Evolutionary conservation across 1,284 basidiomycete genomes (phyloP).

Genomic region (Apiotrichum gamsii): DNA sequence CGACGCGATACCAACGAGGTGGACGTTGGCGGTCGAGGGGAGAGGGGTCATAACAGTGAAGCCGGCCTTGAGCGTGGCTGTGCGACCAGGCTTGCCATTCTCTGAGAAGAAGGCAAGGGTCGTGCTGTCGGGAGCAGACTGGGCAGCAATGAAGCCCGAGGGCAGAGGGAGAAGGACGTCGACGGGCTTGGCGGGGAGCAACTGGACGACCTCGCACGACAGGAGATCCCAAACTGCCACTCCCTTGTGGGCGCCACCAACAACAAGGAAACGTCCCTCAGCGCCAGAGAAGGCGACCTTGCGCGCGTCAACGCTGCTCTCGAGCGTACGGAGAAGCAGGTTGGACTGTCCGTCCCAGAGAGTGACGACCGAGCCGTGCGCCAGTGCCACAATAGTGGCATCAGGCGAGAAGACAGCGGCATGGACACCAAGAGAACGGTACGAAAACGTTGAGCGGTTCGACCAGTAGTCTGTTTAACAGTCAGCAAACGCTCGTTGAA

Average conservation of each 20-base stretch:
- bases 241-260: conserved; percentile 53
- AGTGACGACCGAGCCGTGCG: conserved; percentile 62
- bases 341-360: conserved; percentile 72
- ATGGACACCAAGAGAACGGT: conserved; percentile 62
- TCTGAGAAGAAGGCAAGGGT: conserved; percentile 53
- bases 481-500: conserved; percentile 17
- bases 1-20: conserved; percentile 31
- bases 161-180: conserved; percentile 59
- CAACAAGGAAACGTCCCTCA: conserved; percentile 52
- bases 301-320: conserved; percentile 48
- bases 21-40: conserved; percentile 13
- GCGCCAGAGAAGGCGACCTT: conserved; percentile 44
- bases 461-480: conserved; percentile 64
- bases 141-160: conserved; percentile 49
- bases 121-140: conserved; percentile 28
- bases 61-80: conserved; percentile 5
- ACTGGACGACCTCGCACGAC: conserved; percentile 49
- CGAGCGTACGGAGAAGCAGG: conserved; percentile 60
- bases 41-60: conserved; percentile 11
- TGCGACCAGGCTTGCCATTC: conserved; percentile 10
- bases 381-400: conserved; percentile 74
- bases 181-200: conserved; percentile 49
- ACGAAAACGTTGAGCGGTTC: conserved; percentile 61
- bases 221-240: conserved; percentile 77
- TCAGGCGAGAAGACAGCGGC: conserved; percentile 76